phyloP scores from a whole-genome alignment of 768 basidiomycete species.

The Tulasnella calospora region DNA sequence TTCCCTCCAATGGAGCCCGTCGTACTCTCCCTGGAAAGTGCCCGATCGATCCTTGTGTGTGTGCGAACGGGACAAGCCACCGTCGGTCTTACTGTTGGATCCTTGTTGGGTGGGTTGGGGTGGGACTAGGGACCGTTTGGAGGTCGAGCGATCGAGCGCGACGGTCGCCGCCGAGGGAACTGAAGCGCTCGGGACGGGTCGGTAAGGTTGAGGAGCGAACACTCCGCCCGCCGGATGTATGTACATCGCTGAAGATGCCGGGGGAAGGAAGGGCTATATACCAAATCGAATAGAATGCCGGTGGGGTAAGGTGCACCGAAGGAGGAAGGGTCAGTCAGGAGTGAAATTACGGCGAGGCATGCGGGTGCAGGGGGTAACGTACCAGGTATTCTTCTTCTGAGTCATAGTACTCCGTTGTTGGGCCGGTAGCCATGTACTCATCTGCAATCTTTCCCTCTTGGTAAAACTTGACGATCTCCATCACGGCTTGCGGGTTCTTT shows the following conservation, averaged over 20 bases:
- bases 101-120: background rate
- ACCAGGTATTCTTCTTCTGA: background rate
- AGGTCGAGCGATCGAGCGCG: slow-evolving; percentile 12
- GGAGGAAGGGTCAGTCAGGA: slow-evolving; percentile 37
- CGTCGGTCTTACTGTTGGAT: background rate
- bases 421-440: background rate
- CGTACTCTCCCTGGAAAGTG: background rate
- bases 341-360: background rate
- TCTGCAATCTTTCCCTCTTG: slow-evolving; percentile 50
- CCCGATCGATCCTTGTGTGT: slow-evolving; percentile 3
- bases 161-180: slow-evolving; percentile 30
- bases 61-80: background rate
- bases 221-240: slow-evolving; percentile 32
- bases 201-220: slow-evolving; percentile 36
- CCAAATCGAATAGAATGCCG: slow-evolving; percentile 28
- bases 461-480: slow-evolving; percentile 99
- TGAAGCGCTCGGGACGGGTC: slow-evolving; percentile 30
- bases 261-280: slow-evolving; percentile 40
- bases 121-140: slow-evolving; percentile 50
- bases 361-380: background rate
- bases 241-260: slow-evolving; percentile 20
- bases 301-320: background rate
- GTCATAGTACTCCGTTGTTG: background rate
- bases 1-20: background rate
- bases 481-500: slow-evolving; percentile 94